Conservation (phyloP, 1,284 basidiomycete genomes). For the Cutaneotrichosporon spelunceum region DNA sequence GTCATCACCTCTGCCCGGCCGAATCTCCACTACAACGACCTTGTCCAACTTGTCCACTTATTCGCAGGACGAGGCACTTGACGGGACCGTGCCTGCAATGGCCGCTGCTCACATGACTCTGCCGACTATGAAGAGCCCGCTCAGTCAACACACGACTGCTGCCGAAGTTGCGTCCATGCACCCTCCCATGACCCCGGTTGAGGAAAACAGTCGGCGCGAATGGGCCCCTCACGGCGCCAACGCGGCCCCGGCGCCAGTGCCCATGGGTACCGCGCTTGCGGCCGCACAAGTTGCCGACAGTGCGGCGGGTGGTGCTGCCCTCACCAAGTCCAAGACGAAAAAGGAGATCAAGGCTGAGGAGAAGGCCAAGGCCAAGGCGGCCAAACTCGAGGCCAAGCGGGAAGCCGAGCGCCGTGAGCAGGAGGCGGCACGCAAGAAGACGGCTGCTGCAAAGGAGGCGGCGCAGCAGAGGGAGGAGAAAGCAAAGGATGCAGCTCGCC, state of each 20-base stretch:
- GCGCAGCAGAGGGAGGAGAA: slow-evolving; percentile 21
- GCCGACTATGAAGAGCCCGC: slow-evolving; percentile 28
- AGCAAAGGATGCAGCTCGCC: slow-evolving; percentile 19
- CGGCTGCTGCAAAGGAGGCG: slow-evolving; percentile 11
- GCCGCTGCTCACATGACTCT: slow-evolving; percentile 15
- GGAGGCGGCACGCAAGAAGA: slow-evolving; percentile 15
- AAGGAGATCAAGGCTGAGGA: slow-evolving; percentile 68
- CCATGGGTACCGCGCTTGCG: background rate
- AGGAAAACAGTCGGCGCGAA: background rate
- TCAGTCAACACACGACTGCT: slow-evolving; percentile 33
- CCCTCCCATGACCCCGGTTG: slow-evolving; percentile 8
- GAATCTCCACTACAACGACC: slow-evolving; percentile 11
- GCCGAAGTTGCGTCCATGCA: slow-evolving; percentile 16
- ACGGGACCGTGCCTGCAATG: background rate
- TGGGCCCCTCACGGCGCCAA: background rate
- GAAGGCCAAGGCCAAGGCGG: slow-evolving; percentile 31
- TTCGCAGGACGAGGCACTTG: slow-evolving; percentile 2
- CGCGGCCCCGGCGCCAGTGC: background rate
- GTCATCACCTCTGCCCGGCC: slow-evolving; percentile 22
- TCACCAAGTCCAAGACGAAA: slow-evolving; percentile 61
- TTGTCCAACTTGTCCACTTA: slow-evolving; percentile 14
- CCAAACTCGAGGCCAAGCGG: slow-evolving; percentile 19
- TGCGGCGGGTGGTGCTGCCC: slow-evolving; percentile 7
- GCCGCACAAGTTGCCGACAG: background rate
- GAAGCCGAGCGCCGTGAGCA: slow-evolving; percentile 23